Evolutionary conservation across 2,329 filamentous ascomycete genomes (phyloP), one percentile per base, ranked within the genome.

Genomic region (Colletotrichum euphorbiae): DNA sequence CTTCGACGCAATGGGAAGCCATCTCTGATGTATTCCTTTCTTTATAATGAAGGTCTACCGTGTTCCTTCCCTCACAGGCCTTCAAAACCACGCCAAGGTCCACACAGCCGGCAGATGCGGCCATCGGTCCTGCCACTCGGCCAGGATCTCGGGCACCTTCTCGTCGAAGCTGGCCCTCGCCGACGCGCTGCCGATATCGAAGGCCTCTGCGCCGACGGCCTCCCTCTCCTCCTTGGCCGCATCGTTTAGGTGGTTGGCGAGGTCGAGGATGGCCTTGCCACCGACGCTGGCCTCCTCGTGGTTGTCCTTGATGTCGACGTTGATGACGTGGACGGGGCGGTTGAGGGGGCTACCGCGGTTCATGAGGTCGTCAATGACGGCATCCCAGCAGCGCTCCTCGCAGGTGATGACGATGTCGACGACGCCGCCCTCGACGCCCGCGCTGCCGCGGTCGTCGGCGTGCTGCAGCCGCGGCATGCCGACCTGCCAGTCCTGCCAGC

Each of bases 301-400:
- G 76, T 98, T 99, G 80, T 99, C 96, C 79, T 92, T 95, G 76
- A 99, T 99, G 77, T 99, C 96, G 62, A 99, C 91, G 74, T 99
- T 99, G 84, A 99, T 97, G 64, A 99, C 93, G 77, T 99, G 96
- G 0, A 99, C 96, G 0, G 96, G 94, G 2, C 93, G 85, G 78
- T 99, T 99, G 65, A 99, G 84, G 3, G 93, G 91, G 0, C 91
- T 89, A 7, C 95, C 96, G 70, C 97, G 89, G 74, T 90, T 92
- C 70, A 97, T 88, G 59, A 99, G 84, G 77, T 99, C 95, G 74
- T 99, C 96, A 11, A 99, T 87, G 38, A 99, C 96, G 4, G 96
- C 94, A 80, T 99, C 96, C 93, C 97, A 99, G 77, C 96, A 99
- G 69, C 96, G 87, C 81, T 99, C 96, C 79, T 99, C 96, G 76